A percentile compares a stretch with the other conserved stretches of the same genome.
phyloP scores from a whole-genome alignment of 2,329 filamentous ascomycete genomes.

The Kalaharituber pfeilii region DNA sequence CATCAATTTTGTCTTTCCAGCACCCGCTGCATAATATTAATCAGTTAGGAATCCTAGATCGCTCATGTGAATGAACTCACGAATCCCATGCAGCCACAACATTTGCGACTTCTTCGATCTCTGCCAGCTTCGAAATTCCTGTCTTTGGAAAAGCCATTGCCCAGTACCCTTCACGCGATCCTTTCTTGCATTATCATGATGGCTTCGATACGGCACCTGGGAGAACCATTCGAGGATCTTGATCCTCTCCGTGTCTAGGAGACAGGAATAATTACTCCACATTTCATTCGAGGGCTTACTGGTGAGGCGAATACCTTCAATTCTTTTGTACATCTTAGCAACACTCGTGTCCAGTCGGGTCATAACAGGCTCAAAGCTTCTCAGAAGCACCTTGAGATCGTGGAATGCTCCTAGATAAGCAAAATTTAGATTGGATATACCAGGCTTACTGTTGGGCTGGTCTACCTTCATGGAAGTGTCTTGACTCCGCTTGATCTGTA shows the following conservation, averaged over 20 bases:
- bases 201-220: constrained; percentile 6
- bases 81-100: constrained; percentile 16
- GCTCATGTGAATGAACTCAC: constrained; percentile 22
- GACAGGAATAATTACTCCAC: neutral
- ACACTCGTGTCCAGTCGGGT: neutral
- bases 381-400: neutral
- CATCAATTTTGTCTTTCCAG: constrained; percentile 25
- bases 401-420: neutral
- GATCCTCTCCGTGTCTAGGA: constrained; percentile 7
- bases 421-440: too few relatives aligned
- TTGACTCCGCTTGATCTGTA: too few relatives aligned
- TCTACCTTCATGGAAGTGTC: too few relatives aligned
- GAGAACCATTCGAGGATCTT: constrained; percentile 14
- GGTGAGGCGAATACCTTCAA: neutral
- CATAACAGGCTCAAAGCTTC: neutral
- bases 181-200: constrained; percentile 12
- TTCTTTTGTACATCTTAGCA: neutral
- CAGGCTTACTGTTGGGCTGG: too few relatives aligned
- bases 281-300: neutral
- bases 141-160: too few relatives aligned
- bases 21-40: constrained; percentile 15
- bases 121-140: constrained; percentile 15
- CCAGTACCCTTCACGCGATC: too few relatives aligned
- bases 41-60: constrained; percentile 18
- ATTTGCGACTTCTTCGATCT: too few relatives aligned